Conservation (phyloP, 2,329 filamentous ascomycete species). For the Exophiala sp. region DNA sequence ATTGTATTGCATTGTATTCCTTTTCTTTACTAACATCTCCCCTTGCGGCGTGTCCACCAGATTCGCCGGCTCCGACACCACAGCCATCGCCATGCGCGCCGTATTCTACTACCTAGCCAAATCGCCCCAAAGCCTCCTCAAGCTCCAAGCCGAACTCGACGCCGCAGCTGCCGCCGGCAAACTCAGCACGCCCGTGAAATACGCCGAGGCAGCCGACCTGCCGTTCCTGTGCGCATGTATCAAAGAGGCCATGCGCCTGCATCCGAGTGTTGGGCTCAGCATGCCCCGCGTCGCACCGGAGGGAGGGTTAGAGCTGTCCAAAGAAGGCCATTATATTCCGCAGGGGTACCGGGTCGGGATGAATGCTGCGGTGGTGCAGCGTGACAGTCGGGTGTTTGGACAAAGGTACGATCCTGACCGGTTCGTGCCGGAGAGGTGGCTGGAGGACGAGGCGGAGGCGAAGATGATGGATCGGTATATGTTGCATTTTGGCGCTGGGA, state of each 20-base stretch:
- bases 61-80: too few relatives aligned
- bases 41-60: too few relatives aligned
- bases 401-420: slow-evolving; percentile 24
- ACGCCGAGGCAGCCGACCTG: slow-evolving; percentile 19
- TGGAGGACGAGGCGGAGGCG: slow-evolving; percentile 16
- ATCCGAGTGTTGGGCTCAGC: slow-evolving; percentile 27
- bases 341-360: slow-evolving; percentile 20
- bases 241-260: slow-evolving; percentile 22
- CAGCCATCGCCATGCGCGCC: slow-evolving; percentile 17
- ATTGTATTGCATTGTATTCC: too few relatives aligned
- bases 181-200: slow-evolving; percentile 17
- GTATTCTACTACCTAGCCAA: slow-evolving; percentile 44
- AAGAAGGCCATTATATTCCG: slow-evolving; percentile 19
- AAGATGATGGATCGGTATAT: slow-evolving; percentile 25
- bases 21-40: too few relatives aligned
- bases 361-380: slow-evolving; percentile 26
- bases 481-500: slow-evolving; percentile 23
- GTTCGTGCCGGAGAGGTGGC: slow-evolving; percentile 28
- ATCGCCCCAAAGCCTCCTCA: slow-evolving; percentile 28
- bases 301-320: slow-evolving; percentile 17
- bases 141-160: slow-evolving; percentile 15
- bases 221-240: slow-evolving; percentile 23
- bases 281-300: slow-evolving; percentile 27
- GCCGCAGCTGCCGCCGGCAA: slow-evolving; percentile 8
- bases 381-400: slow-evolving; percentile 26